Evolutionary conservation across 2,329 filamentous ascomycete genomes (phyloP), one percentile per base, ranked within the genome.

Genomic region (Clonostachys rosea): DNA sequence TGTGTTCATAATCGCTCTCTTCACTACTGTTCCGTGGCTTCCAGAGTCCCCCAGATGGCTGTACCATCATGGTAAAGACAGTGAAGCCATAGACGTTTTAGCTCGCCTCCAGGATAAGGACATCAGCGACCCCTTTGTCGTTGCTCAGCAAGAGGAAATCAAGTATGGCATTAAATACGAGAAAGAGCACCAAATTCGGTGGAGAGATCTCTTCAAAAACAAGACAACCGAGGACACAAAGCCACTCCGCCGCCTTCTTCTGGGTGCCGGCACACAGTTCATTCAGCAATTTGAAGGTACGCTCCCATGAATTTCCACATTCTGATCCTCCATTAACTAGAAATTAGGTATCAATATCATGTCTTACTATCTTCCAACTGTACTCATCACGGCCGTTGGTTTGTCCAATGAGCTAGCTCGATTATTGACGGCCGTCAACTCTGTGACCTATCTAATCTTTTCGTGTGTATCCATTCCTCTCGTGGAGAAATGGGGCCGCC

Each of bases 381-480:
- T 80, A 0, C 59, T 79, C 1, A 78, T 77, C 42, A 55, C 70
- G 13, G 75, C 70, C 2, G 75, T 79, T 2, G 73, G 74, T 1
- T 63, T 79, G 6, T 60, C 59, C 2, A 70, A 78, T 42, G 66
- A 58, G 6, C 67, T 75, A 52, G 71, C 76, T 1, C 67, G 76
- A 5, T 59, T 80, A 0, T 63, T 81, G 5, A 70, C 75, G 0
- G 75, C 74, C 0, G 74, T 69, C 50, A 79, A 49, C 40, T 52
- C 53, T 1, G 46, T 60, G 2, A 53, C 54, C 0, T 59, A 59
- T 34, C 49, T 60, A 4, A 20, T 53, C 4, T 54, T 58, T 35
- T 54, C 51, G 0, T 49, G 59, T 4, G 40, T 53, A 5, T 59
- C 60, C 2, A 55, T 59, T 9, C 58, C 57, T 8, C 49, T 63